Evolutionary conservation across 2,329 filamentous ascomycete genomes (phyloP).

Genomic region (Colletotrichum sp.): DNA sequence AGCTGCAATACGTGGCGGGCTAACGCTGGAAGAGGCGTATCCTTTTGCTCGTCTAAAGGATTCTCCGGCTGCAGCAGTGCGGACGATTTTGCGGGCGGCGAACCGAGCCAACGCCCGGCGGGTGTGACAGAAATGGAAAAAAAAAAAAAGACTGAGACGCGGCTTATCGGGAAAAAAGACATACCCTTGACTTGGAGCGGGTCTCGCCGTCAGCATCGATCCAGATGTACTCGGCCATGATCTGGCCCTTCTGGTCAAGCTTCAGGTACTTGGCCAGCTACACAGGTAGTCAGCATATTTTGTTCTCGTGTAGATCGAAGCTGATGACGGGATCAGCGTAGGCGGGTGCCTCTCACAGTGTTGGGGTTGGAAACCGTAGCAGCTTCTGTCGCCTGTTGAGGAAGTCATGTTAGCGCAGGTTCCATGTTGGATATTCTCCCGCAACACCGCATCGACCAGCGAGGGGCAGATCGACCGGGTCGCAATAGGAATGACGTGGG

Average conservation of each 20-base stretch:
- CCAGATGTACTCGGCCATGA: slow-evolving; percentile 98
- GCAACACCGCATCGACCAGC: not conserved
- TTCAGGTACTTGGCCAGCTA: slow-evolving; percentile 92
- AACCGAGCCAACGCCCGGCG: not conserved
- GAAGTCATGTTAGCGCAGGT: slow-evolving; percentile 18
- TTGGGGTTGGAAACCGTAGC: slow-evolving; percentile 35
- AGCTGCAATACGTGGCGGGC: not conserved
- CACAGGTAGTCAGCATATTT: slow-evolving; percentile 23
- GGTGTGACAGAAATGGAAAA: not conserved
- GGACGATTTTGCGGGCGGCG: not conserved
- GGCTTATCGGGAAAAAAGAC: slow-evolving; percentile 40
- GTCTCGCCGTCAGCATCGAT: slow-evolving; percentile 83
- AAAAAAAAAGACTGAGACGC: slow-evolving; percentile 23
- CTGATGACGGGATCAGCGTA: not conserved
- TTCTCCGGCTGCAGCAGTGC: not conserved
- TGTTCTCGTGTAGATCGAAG: not conserved
- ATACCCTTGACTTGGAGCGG: slow-evolving; percentile 95
- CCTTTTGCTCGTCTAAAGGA: not conserved
- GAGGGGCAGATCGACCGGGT: not conserved
- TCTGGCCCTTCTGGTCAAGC: slow-evolving; percentile 85
- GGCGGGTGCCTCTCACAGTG: slow-evolving; percentile 31
- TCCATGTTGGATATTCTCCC: not conserved
- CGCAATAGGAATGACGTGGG: not conserved
- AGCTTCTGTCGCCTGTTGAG: slow-evolving; percentile 29
- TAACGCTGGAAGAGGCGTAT: not conserved